Evolutionary conservation across 441 rosid genomes (phyloP), one percentile per base, ranked within the genome.

Genomic region (Corymbia calophylla): DNA sequence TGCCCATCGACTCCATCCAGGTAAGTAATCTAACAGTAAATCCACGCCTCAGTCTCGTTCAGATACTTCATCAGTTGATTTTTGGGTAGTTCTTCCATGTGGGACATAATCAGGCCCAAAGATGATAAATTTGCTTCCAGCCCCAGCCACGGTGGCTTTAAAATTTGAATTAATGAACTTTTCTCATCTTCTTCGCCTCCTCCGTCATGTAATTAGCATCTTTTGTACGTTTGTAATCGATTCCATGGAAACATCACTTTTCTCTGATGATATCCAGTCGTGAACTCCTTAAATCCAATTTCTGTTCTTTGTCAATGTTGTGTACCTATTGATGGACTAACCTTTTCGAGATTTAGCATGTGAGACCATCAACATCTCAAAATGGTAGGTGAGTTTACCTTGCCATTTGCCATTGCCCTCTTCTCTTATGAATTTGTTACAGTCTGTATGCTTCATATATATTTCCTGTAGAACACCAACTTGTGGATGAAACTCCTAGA

Each of bases 1-100:
- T n/a, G 2, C 19, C 16, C 6, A 0, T 23, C 6, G 48, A 77
- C 84, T 51, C 0, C 2, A 0, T 77, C 84, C 84, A 44, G 51
- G 51, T 77, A 77, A 77, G 51, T 44, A 51, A 23, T 77, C 44
- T 77, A n/a, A 77, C n/a, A 44, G 51, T 39, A 21, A 35, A 35
- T 39, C 66, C 66, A 60, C 66, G 0, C 15, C n/a, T 25, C 11
- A 60, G n/a, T 60, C 66, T 60, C 11, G 66, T 60, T 60, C 66
- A 25, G 66, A n/a, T 60, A 11, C 66, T 21, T 60, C 66, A 11
- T 60, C n/a, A 60, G 66, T 60, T 60, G 66, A 60, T 60, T 60
- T 60, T 60, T 60, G 2, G n/a, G 66, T 60, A 25, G 15, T 60
- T 25, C n/a, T 60, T 60, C 66, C n/a, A 60, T 60, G n/a, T 25